Evolutionary conservation across 257 asterid genomes (phyloP), one percentile per base, ranked within the genome.

Genomic region (Scutellaria minor): DNA sequence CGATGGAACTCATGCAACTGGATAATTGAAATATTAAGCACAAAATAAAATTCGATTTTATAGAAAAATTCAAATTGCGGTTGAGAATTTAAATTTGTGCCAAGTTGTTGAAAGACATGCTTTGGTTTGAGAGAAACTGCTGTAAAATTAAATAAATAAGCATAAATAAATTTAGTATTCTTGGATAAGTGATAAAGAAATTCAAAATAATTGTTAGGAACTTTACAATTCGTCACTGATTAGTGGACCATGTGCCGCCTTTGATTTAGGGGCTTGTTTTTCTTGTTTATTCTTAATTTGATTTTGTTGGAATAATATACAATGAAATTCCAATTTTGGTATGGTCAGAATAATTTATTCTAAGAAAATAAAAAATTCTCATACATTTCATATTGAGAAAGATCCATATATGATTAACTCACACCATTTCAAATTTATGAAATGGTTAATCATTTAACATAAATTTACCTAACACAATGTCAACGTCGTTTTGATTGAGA

Each of bases 201-300:
- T 14, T 64, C 4, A 71, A 65, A 56, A 55, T 70, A 64, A 64
- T 64, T 65, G 68, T 24, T 46, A 20, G 47, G 41, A 41, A 20
- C 7, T 71, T 57, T 37, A n/a, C 35, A 37, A 64, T 65, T 47
- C 45, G 44, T 64, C 74, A 71, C 65, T 71, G 64, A 77, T 65
- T 71, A 71, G 66, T 44, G 45, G 40, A 57, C 74, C 81, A 77
- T 77, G 81, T 77, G 81, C 70, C 1, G 45, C 65, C 69, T 57
- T 35, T 75, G 71, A 61, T 68, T 76, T 24, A 74, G 44, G 53
- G 15, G 22, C 47, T 66, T 37, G n/a, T 50, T 41, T 20, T 31
- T 39, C 27, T 46, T 50, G 0, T 39, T 40, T 7, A 54, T 55
- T 60, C 2, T 12, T 35, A 12, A 39, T 7, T 55, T 20, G 3